These are phyloP conservation scores for Isoetes taiwanensis DNA, from an alignment of 75 land plant species.

Conservation along the genomic window DNA sequence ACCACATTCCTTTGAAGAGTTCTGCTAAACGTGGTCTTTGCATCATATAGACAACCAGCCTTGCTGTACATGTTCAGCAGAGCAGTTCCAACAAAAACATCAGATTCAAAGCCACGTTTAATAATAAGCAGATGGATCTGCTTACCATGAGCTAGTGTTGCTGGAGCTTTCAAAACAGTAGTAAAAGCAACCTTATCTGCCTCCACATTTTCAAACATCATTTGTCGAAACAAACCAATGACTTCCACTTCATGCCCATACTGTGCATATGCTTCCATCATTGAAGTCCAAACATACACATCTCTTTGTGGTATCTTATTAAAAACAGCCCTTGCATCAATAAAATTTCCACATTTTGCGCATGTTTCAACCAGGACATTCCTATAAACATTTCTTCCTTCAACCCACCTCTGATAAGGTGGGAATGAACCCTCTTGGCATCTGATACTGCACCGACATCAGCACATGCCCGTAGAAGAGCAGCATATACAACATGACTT, in stretches of 20 bases:
- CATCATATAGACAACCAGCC: conserved; percentile 7
- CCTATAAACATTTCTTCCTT: no score
- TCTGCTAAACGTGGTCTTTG: conserved; percentile 18
- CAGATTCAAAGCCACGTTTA: not conserved
- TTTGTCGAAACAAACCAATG: conserved; percentile 15
- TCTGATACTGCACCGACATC: no score
- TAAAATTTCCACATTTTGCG: not conserved
- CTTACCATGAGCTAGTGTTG: no score
- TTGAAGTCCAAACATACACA: conserved; percentile 5
- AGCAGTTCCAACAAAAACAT: conserved; percentile 2
- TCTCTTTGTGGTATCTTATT: no score
- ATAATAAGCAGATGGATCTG: no score
- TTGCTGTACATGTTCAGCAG: conserved; percentile 5
- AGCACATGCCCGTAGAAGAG: no score
- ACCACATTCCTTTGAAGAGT: conserved; percentile 22
- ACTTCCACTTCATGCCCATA: not conserved
- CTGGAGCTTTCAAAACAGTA: no score
- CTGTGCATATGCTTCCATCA: conserved; percentile 3
- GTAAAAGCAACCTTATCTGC: no score
- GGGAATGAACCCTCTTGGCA: no score
- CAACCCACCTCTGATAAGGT: no score
- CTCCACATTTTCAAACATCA: no score
- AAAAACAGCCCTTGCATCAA: conserved; percentile 4
- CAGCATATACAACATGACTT: no score
- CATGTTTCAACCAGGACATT: not conserved